Conservation (phyloP, 495 filamentous ascomycete species). For the Bombardia bombarda region DNA sequence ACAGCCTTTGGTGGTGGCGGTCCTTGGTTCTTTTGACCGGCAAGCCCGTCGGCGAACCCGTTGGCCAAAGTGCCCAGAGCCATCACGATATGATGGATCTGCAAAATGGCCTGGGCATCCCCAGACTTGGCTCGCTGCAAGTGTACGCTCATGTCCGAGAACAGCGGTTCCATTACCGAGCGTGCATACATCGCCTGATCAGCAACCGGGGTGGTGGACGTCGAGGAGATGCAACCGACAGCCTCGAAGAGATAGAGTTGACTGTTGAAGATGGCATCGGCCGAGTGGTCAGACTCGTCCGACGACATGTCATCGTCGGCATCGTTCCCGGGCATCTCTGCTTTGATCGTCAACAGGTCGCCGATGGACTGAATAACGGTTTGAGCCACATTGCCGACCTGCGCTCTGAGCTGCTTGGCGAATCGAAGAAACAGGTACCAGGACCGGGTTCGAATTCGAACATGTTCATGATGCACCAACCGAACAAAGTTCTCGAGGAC, state of each 20-base stretch:
- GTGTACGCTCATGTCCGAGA: conserved; percentile 73
- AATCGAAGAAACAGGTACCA: conserved; percentile 96
- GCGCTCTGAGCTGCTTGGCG: conserved; percentile 75
- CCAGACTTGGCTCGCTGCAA: conserved; percentile 65
- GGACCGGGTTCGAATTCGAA: conserved; percentile 76
- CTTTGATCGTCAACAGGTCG: conserved; percentile 83
- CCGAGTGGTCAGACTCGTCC: conserved; percentile 78
- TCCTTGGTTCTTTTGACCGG: conserved; percentile 46
- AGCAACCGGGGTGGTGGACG: conserved; percentile 60
- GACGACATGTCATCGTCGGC: conserved; percentile 89
- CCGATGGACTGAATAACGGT: conserved; percentile 82
- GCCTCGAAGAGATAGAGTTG: conserved; percentile 94
- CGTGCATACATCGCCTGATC: conserved; percentile 79
- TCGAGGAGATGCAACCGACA: conserved; percentile 81
- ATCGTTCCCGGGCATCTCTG: conserved; percentile 70
- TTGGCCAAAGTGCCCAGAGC: conserved; percentile 83
- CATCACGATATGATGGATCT: conserved; percentile 96
- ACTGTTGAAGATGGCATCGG: conserved; percentile 79
- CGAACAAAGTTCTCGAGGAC: conserved; percentile 90
- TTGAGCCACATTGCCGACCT: conserved; percentile 81
- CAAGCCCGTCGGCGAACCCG: conserved; percentile 83
- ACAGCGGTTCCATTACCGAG: conserved; percentile 79
- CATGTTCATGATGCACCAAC: conserved; percentile 77
- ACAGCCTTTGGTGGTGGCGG: conserved; percentile 55
- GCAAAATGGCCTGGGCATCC: conserved; percentile 70